Percentiles rank a stretch among this genome's conserved stretches.
phyloP scores from a whole-genome alignment of 106 monocot genomes.

The Dactylorhiza incarnata region DNA sequence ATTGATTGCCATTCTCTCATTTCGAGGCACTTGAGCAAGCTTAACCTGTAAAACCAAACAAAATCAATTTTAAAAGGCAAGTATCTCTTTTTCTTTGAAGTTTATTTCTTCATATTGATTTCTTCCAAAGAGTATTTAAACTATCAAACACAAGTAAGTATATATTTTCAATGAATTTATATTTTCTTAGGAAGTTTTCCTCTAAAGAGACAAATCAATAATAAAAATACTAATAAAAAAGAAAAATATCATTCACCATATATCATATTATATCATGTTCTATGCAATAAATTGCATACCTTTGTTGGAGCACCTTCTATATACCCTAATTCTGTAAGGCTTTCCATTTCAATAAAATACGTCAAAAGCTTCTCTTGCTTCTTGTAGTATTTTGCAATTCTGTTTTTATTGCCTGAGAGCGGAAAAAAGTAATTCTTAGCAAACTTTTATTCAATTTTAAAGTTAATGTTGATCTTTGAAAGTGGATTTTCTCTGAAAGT shows the following conservation, averaged over 20 bases:
- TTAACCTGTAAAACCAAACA: conserved; percentile 51
- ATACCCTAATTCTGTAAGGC: conserved; percentile 38
- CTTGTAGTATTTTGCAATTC: conserved; percentile 70
- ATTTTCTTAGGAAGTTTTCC: background rate
- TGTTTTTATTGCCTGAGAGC: conserved; percentile 40
- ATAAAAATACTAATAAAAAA: background rate
- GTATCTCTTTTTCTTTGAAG: background rate
- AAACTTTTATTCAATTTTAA: too few species aligned
- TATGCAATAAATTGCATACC: conserved; percentile 21
- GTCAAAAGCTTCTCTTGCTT: conserved; percentile 63
- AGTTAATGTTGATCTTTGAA: too few species aligned
- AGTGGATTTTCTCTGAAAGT: too few species aligned
- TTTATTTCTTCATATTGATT: background rate
- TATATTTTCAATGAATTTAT: background rate
- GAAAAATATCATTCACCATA: background rate
- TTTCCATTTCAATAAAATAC: conserved; percentile 77
- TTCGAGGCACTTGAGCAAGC: conserved; percentile 33
- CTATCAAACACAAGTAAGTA: background rate
- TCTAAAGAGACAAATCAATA: background rate
- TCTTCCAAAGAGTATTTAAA: background rate
- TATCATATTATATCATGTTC: background rate
- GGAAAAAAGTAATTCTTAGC: background rate
- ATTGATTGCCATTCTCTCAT: conserved; percentile 61
- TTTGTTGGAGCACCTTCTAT: conserved; percentile 48
- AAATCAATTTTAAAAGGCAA: background rate